These are phyloP conservation scores for Xylaria multiplex DNA, from an alignment of 2,329 filamentous ascomycete genomes.

Conservation along the genomic window DNA sequence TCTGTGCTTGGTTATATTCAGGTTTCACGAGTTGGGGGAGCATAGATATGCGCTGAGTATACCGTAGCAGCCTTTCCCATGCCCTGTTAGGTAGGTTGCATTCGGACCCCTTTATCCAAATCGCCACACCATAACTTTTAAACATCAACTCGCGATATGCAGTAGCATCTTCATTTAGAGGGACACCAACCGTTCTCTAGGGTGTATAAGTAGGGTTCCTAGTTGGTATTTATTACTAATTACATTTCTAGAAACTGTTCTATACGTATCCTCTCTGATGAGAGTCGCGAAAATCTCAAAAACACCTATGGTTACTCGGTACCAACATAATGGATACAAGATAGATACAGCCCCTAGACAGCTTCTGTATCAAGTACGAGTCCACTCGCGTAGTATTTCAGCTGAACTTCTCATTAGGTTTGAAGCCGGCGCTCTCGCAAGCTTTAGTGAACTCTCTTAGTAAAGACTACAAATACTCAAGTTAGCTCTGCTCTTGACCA, in stretches of 20 bases:
- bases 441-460: constrained; percentile 47
- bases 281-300: background rate
- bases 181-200: background rate
- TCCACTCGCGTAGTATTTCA: constrained; percentile 2
- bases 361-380: background rate
- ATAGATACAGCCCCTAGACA: background rate
- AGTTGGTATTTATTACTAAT: background rate
- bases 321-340: background rate
- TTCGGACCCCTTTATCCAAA: constrained; percentile 32
- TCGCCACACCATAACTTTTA: constrained; percentile 20
- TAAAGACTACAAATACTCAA: constrained; percentile 38
- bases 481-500: constrained; percentile 20
- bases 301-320: background rate
- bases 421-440: constrained; percentile 36
- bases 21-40: background rate
- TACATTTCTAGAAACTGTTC: background rate
- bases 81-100: constrained; percentile 23
- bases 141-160: background rate
- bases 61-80: background rate
- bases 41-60: background rate
- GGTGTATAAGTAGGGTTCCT: background rate
- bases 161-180: background rate
- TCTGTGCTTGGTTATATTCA: constrained; percentile 2
- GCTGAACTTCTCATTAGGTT: constrained; percentile 17
- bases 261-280: background rate